Conservation (phyloP, 164 flowering plant genomes). For the Kalanchoe fedtschenkoi region DNA sequence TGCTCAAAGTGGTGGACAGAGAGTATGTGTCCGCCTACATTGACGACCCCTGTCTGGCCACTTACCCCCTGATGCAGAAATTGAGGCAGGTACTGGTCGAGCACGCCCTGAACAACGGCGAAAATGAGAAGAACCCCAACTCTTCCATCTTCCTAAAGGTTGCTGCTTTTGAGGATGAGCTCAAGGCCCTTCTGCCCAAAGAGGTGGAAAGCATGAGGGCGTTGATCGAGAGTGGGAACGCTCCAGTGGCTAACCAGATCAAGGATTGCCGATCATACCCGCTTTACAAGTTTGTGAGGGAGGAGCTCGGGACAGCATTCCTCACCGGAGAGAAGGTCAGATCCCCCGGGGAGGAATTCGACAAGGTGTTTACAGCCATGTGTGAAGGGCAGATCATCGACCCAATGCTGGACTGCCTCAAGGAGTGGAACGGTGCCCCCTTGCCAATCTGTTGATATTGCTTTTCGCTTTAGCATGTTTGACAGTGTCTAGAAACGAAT, state of each 20-base stretch:
- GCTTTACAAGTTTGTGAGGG: constrained; percentile 28
- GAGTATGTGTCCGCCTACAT: constrained; percentile 6
- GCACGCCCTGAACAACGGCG: neutral
- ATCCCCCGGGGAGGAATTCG: constrained; percentile 34
- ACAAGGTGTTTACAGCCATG: constrained; percentile 32
- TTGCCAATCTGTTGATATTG: constrained; percentile 21
- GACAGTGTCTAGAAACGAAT: too few species aligned
- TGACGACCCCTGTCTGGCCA: neutral
- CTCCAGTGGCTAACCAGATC: constrained; percentile 18
- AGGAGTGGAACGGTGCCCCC: constrained; percentile 37
- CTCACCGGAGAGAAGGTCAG: constrained; percentile 29
- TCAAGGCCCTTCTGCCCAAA: neutral
- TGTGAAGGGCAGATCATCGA: constrained; percentile 29
- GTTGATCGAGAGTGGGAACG: constrained; percentile 4
- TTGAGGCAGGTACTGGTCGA: constrained; percentile 1
- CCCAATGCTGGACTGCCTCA: constrained; percentile 30
- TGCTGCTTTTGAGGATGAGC: neutral
- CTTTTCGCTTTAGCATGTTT: too few species aligned
- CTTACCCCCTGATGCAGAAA: constrained; percentile 4
- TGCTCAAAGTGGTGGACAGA: constrained; percentile 7
- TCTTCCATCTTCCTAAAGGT: constrained; percentile 5
- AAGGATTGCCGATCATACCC: constrained; percentile 35
- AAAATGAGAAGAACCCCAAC: constrained; percentile 5
- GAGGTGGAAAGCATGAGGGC: neutral
- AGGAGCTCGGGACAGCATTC: constrained; percentile 16